A percentile compares a stretch with the other conserved stretches of the same genome.
These are phyloP conservation scores for Patellifolia procumbens DNA, from an alignment of 179 eudicot species.

Conservation along the genomic window DNA sequence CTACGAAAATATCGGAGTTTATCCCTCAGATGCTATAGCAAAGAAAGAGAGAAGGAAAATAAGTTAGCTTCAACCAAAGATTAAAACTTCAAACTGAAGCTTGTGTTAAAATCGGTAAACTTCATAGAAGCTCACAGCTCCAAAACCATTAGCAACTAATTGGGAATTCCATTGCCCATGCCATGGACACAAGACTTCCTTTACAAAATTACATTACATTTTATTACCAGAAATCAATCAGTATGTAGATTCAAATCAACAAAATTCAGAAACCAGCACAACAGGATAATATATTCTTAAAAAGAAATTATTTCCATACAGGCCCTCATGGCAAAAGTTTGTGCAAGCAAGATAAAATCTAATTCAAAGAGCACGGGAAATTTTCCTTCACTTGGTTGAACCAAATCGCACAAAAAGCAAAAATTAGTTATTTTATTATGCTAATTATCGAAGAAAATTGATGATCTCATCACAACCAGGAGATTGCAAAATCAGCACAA, in stretches of 20 bases:
- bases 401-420: conserved; percentile 8
- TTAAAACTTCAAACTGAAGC: too few relatives aligned
- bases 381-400: neutral
- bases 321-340: neutral
- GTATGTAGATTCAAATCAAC: neutral
- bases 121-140: too few relatives aligned
- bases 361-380: conserved; percentile 14
- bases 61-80: too few relatives aligned
- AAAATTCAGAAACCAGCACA: neutral
- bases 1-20: too few relatives aligned
- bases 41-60: too few relatives aligned
- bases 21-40: too few relatives aligned
- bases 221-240: too few relatives aligned
- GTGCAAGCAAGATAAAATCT: conserved; percentile 1
- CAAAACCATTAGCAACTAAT: too few relatives aligned
- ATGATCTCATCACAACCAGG: conserved; percentile 18
- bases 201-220: too few relatives aligned
- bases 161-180: too few relatives aligned
- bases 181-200: too few relatives aligned
- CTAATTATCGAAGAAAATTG: conserved; percentile 12
- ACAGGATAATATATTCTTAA: neutral
- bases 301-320: conserved; percentile 10
- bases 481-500: conserved; percentile 16
- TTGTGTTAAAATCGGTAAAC: too few relatives aligned
- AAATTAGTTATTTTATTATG: conserved; percentile 19